phyloP scores from a whole-genome alignment of 1,284 basidiomycete species.

The Apiotrichum brassicae region DNA sequence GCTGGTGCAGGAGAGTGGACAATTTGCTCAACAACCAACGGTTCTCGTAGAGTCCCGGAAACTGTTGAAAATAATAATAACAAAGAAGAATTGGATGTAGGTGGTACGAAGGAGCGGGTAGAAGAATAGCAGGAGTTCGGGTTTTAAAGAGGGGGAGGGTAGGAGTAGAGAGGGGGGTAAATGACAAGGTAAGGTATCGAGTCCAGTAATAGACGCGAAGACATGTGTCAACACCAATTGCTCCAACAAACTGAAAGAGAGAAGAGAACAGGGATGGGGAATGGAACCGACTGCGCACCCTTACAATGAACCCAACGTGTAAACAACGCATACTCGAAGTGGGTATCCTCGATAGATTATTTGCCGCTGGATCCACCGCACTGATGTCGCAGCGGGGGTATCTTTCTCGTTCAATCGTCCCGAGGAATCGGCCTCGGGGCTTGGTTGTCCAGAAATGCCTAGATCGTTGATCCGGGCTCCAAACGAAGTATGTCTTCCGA shows the following conservation, averaged over 20 bases:
- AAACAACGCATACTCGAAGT: not conserved
- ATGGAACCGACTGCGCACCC: slow-evolving; percentile 15
- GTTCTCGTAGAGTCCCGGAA: slow-evolving; percentile 18
- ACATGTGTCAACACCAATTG: slow-evolving; percentile 21
- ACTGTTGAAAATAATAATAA: slow-evolving; percentile 14
- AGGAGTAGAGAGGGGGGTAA: slow-evolving; percentile 3
- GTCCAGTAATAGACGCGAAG: slow-evolving; percentile 4
- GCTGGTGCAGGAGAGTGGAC: slow-evolving; percentile 12
- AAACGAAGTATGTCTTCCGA: not conserved
- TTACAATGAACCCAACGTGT: slow-evolving; percentile 15
- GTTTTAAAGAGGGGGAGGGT: slow-evolving; percentile 5
- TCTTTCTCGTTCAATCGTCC: not conserved
- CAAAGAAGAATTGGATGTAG: not conserved
- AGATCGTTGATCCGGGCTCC: slow-evolving; percentile 9
- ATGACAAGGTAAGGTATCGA: slow-evolving; percentile 2
- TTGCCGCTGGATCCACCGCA: slow-evolving; percentile 6
- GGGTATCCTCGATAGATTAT: too few relatives aligned
- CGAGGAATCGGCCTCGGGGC: not conserved
- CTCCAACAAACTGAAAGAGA: slow-evolving; percentile 7
- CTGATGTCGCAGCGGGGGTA: not conserved
- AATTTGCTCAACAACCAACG: slow-evolving; percentile 16
- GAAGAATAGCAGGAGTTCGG: slow-evolving; percentile 8
- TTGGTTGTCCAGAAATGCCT: not conserved
- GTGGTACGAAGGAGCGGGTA: slow-evolving; percentile 3
- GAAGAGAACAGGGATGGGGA: not conserved